Evolutionary conservation across 2,329 filamentous ascomycete genomes (phyloP).

Genomic region (Apiospora aurea): DNA sequence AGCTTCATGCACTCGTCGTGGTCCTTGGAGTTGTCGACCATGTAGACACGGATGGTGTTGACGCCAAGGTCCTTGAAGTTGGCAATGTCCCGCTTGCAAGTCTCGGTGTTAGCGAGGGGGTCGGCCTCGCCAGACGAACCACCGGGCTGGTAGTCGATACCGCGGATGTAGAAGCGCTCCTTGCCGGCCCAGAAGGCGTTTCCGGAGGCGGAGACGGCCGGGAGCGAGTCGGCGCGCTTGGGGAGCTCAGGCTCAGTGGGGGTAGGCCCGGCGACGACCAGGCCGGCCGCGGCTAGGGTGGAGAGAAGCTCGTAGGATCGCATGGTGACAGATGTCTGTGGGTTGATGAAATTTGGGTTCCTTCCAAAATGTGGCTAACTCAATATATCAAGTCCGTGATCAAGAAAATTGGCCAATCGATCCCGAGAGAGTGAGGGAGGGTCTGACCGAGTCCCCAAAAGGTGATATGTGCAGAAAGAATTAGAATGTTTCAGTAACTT

Average conservation of each 20-base stretch:
- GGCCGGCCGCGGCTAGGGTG: constrained; percentile 53
- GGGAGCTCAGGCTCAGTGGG: constrained; percentile 55
- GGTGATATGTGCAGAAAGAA: constrained; percentile 24
- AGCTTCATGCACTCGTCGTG: constrained; percentile 87
- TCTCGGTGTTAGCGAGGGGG: constrained; percentile 73
- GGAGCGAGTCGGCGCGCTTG: constrained; percentile 57
- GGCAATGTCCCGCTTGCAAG: constrained; percentile 80
- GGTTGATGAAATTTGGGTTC: background rate
- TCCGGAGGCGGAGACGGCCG: constrained; percentile 60
- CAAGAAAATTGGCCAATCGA: background rate
- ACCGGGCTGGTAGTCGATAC: constrained; percentile 70
- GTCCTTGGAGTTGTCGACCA: constrained; percentile 82
- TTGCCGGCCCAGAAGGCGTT: constrained; percentile 65
- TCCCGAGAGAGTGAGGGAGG: constrained; percentile 15
- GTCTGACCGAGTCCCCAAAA: constrained; percentile 22
- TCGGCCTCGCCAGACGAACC: constrained; percentile 66
- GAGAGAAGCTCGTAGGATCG: constrained; percentile 55
- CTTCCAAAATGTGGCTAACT: constrained; percentile 1
- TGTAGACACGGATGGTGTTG: constrained; percentile 93
- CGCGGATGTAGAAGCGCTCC: constrained; percentile 65
- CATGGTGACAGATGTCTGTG: constrained; percentile 48
- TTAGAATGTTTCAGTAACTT: constrained; percentile 21
- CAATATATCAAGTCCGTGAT: constrained; percentile 5
- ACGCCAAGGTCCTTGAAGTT: constrained; percentile 86
- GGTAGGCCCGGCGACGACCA: constrained; percentile 58